Evolutionary conservation across 1,139 yeast genomes (phyloP).

Genomic region (Taphrina confusa): DNA sequence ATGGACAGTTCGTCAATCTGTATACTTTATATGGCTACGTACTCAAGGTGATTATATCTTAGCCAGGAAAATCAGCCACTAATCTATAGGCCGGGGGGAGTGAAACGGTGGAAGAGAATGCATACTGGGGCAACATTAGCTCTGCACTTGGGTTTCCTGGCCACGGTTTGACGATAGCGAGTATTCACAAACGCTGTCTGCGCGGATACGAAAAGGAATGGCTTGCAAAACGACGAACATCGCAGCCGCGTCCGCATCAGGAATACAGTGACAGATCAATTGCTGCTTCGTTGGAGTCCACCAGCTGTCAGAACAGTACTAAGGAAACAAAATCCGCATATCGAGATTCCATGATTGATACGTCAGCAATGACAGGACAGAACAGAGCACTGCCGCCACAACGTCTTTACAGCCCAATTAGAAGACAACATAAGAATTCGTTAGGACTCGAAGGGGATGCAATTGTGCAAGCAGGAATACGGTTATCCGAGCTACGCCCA

Average conservation of each 20-base stretch:
- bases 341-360: not conserved
- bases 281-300: not conserved
- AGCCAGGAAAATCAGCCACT: not conserved
- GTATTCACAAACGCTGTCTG: constrained; percentile 5
- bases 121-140: constrained; percentile 7
- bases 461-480: not conserved
- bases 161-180: not conserved
- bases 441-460: constrained; percentile 3
- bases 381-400: no score
- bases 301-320: not conserved
- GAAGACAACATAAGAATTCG: not conserved
- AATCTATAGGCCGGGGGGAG: constrained; percentile 21
- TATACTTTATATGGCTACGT: constrained; percentile 27
- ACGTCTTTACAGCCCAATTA: not conserved
- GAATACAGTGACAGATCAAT: not conserved
- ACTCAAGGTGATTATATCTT: not conserved
- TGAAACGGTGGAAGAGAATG: constrained; percentile 2
- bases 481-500: constrained; percentile 5
- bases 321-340: not conserved
- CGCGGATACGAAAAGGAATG: constrained; percentile 28
- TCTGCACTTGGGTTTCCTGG: constrained; percentile 16
- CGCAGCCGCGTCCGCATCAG: not conserved
- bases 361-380: not conserved
- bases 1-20: constrained; percentile 4
- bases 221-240: constrained; percentile 13